Percentiles rank a stretch among this genome's conserved stretches.
Conservation (phyloP, 257 asterid species). For the Nicotiana tomentosiformis region DNA sequence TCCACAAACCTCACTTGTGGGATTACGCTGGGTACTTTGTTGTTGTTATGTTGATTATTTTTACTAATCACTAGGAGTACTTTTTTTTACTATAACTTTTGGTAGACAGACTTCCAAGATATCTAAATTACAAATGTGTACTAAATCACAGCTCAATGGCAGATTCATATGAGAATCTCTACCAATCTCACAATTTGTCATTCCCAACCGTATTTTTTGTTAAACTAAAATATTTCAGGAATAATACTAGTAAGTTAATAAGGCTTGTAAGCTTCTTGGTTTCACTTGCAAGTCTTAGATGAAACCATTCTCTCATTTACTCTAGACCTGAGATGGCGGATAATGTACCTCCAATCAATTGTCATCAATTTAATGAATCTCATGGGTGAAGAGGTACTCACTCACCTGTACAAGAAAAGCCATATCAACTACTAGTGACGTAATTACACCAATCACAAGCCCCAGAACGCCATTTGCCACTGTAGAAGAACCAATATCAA, state of each 20-base stretch:
- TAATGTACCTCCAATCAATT: not conserved
- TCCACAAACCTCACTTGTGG: too few relatives aligned
- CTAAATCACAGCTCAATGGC: not conserved
- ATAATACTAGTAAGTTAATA: not conserved
- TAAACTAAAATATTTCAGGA: not conserved
- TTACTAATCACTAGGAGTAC: too few relatives aligned
- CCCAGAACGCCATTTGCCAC: conserved; percentile 97
- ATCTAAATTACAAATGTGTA: not conserved
- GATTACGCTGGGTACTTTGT: too few relatives aligned
- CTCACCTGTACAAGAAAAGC: conserved; percentile 96
- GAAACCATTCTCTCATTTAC: not conserved
- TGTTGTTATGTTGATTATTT: too few relatives aligned
- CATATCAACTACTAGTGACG: conserved; percentile 89
- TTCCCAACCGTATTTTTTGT: not conserved
- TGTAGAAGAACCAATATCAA: conserved; percentile 91
- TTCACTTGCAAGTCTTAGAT: not conserved
- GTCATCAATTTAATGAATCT: not conserved
- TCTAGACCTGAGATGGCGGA: not conserved
- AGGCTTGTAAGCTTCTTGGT: not conserved
- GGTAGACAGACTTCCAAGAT: not conserved
- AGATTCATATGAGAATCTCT: not conserved
- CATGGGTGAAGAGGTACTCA: conserved; percentile 5
- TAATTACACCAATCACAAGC: conserved; percentile 83
- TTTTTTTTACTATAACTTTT: too few relatives aligned
- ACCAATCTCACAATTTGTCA: not conserved